Percentiles rank a stretch among this genome's conserved stretches.
phyloP scores from a whole-genome alignment of 805 yeast species.

The Cyberlindnera maclurae region DNA sequence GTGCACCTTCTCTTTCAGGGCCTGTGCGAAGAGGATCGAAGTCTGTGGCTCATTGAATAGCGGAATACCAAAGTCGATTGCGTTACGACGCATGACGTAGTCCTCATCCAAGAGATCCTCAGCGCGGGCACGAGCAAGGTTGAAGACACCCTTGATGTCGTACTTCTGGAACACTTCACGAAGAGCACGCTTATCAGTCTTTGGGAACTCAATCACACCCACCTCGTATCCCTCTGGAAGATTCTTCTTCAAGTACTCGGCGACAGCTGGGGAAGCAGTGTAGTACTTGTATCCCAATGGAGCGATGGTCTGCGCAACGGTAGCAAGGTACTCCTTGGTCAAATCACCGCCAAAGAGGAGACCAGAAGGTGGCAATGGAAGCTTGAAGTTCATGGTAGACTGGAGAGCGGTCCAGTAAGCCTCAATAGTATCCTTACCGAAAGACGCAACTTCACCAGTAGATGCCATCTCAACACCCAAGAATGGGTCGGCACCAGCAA shows the following conservation, averaged over 20 bases:
- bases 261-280: slow-evolving; percentile 68
- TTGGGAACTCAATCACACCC: slow-evolving; percentile 82
- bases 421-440: slow-evolving; percentile 77
- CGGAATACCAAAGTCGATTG: slow-evolving; percentile 96
- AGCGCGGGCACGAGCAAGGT: slow-evolving; percentile 87
- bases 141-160: slow-evolving; percentile 82
- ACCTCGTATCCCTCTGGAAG: slow-evolving; percentile 30
- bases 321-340: slow-evolving; percentile 58
- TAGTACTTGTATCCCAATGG: slow-evolving; percentile 76
- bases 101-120: slow-evolving; percentile 79
- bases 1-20: slow-evolving; percentile 65
- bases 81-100: slow-evolving; percentile 97
- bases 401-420: slow-evolving; percentile 98
- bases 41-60: slow-evolving; percentile 96
- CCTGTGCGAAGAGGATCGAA: slow-evolving; percentile 75
- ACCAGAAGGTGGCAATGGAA: slow-evolving; percentile 88
- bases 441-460: slow-evolving; percentile 98
- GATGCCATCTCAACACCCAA: slow-evolving; percentile 99
- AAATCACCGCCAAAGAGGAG: slow-evolving; percentile 92
- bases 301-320: slow-evolving; percentile 62
- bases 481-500: slow-evolving; percentile 99
- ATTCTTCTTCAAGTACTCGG: slow-evolving; percentile 53
- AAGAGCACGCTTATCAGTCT: slow-evolving; percentile 84
- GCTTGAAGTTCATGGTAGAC: slow-evolving; percentile 93
- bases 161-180: slow-evolving; percentile 89